Conservation (phyloP, 139 green algal species). For the Pseudopediastrum boryanum region DNA sequence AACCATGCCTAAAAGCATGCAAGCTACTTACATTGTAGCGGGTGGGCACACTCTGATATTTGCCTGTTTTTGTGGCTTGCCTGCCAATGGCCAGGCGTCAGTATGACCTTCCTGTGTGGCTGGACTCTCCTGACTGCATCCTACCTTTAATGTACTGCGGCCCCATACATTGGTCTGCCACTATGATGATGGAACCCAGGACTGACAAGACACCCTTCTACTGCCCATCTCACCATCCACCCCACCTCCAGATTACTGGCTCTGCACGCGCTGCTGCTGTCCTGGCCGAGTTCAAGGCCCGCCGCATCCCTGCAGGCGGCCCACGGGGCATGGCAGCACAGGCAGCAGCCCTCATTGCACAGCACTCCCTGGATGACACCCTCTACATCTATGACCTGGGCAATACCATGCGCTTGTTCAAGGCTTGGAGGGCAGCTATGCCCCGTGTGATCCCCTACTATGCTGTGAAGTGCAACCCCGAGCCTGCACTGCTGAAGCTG, state of each 20-base stretch:
- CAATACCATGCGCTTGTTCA: constrained; percentile 34
- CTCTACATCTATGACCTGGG: constrained; percentile 41
- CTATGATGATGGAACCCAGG: too few species aligned
- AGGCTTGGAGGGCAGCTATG: constrained; percentile 52
- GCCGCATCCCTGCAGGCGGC: constrained; percentile 18
- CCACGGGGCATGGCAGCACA: constrained; percentile 9
- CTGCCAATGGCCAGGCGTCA: too few species aligned
- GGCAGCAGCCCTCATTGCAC: constrained; percentile 5
- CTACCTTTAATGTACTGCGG: too few species aligned
- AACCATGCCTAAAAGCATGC: too few species aligned
- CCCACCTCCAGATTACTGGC: constrained; percentile 20
- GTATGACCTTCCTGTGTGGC: too few species aligned
- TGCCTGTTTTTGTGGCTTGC: too few species aligned
- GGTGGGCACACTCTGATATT: too few species aligned
- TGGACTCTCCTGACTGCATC: too few species aligned
- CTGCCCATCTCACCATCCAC: neutral
- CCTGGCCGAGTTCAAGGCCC: neutral
- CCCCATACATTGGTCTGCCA: too few species aligned
- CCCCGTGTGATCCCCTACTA: constrained; percentile 88
- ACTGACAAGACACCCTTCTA: too few species aligned
- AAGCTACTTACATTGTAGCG: too few species aligned
- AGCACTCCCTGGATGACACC: constrained; percentile 36
- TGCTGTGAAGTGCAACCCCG: constrained; percentile 92
- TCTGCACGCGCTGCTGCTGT: constrained; percentile 22
- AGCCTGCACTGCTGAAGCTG: constrained; percentile 73